Conservation (phyloP, 768 basidiomycete genomes). For the Termitomyces sp. region DNA sequence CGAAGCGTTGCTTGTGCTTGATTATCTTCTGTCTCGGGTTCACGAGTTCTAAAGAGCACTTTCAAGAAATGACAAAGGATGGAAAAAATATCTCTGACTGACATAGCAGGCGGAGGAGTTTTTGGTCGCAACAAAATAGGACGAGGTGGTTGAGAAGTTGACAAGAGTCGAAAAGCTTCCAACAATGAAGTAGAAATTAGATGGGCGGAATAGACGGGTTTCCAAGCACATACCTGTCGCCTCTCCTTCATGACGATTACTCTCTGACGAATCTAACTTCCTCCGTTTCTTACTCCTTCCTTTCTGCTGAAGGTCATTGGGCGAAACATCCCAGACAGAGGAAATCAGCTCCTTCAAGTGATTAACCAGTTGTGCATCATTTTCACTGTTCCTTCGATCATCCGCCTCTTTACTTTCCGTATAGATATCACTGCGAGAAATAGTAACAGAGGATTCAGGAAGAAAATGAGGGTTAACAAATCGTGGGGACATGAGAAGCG, state of each 20-base stretch:
- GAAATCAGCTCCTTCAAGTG: conserved; percentile 18
- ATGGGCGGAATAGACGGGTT: background rate
- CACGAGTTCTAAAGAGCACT: conserved; percentile 33
- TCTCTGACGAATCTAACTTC: background rate
- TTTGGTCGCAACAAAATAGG: conserved; percentile 40
- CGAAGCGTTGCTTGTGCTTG: conserved; percentile 40
- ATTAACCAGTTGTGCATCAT: conserved; percentile 12
- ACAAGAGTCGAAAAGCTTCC: conserved; percentile 49
- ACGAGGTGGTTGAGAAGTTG: conserved; percentile 31
- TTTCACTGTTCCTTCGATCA: conserved; percentile 1
- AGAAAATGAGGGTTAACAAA: conserved; percentile 47
- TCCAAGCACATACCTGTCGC: conserved; percentile 4
- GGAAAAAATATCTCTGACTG: conserved; percentile 7
- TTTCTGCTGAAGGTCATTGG: background rate
- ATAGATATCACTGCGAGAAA: conserved; percentile 33
- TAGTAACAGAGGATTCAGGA: conserved; percentile 24
- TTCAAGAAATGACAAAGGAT: background rate
- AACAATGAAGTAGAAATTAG: background rate
- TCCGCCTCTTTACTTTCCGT: conserved; percentile 7
- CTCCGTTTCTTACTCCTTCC: conserved; percentile 8
- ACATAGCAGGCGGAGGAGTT: conserved; percentile 39
- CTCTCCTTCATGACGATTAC: background rate
- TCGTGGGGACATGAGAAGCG: conserved; percentile 33
- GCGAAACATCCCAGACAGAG: conserved; percentile 5
- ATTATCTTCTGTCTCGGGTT: conserved; percentile 49